These are phyloP conservation scores for Nissolia schottii DNA, from an alignment of 306 rosid genomes.

Conservation along the genomic window DNA sequence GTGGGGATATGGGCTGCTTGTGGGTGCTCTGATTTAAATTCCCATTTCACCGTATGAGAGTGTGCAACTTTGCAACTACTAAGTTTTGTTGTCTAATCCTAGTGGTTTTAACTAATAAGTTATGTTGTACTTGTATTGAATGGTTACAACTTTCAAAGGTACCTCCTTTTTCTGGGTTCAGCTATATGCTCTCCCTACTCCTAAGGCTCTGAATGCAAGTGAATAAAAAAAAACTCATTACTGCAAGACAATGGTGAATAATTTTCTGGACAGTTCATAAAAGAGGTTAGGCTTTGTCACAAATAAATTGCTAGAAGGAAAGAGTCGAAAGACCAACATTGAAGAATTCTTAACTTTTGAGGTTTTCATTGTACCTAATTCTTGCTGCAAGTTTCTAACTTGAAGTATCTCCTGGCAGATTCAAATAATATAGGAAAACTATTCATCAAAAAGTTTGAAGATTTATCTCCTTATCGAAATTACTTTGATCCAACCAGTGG, in stretches of 20 bases:
- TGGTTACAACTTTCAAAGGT: neutral
- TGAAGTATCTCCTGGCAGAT: neutral
- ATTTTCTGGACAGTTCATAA: neutral
- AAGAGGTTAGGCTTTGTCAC: neutral
- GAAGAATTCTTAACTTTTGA: neutral
- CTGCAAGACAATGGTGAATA: neutral
- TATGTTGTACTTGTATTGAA: neutral
- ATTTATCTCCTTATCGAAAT: neutral
- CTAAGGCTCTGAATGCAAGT: slow-evolving; percentile 5
- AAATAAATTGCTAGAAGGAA: slow-evolving; percentile 1
- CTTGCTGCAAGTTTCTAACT: slow-evolving; percentile 3
- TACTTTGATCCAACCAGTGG: neutral
- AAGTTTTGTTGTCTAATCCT: neutral
- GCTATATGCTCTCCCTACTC: neutral
- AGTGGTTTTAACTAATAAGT: neutral
- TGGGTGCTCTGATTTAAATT: neutral
- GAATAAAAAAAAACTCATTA: neutral
- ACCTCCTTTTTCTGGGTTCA: neutral
- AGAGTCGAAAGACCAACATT: neutral
- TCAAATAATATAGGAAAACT: neutral
- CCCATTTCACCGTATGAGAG: neutral
- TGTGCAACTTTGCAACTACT: neutral
- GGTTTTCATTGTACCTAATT: neutral
- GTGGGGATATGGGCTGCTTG: neutral
- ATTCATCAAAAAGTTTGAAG: neutral